A percentile compares a stretch with the other conserved stretches of the same genome.
Conservation (phyloP, 768 basidiomycete genomes). For the Trametes cubensis region DNA sequence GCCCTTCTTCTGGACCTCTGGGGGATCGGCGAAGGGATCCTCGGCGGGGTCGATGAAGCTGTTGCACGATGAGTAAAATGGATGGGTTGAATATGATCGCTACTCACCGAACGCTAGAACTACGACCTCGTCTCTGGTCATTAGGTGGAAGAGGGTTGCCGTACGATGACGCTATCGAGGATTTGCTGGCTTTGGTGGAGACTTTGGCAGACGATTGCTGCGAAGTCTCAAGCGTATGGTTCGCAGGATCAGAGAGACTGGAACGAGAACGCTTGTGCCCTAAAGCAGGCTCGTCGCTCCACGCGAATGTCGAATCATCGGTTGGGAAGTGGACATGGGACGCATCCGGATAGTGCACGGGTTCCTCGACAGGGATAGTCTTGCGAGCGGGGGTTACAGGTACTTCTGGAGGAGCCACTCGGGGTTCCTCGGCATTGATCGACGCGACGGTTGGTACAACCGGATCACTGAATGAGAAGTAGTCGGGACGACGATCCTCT, state of each 20-base stretch:
- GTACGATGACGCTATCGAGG: conserved; percentile 33
- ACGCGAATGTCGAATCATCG: conserved; percentile 28
- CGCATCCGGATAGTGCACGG: conserved; percentile 14
- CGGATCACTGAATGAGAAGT: conserved; percentile 28
- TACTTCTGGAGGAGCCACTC: conserved; percentile 1
- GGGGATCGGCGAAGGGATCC: conserved; percentile 35
- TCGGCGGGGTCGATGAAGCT: conserved; percentile 25
- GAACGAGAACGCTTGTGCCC: conserved; percentile 18
- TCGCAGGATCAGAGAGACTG: conserved; percentile 18
- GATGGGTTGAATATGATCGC: not conserved
- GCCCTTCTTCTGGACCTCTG: conserved; percentile 13
- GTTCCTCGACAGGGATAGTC: conserved; percentile 26
- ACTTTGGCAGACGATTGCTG: conserved; percentile 16
- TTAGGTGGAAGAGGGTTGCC: conserved; percentile 26
- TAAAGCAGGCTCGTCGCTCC: conserved; percentile 26
- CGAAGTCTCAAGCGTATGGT: conserved; percentile 1
- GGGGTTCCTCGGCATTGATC: not conserved
- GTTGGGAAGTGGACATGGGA: conserved; percentile 27
- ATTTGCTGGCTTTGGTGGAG: conserved; percentile 28
- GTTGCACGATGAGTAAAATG: not conserved
- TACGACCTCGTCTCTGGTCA: conserved; percentile 30
- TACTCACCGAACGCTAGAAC: conserved; percentile 33
- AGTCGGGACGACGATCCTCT: conserved; percentile 26
- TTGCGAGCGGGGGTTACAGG: conserved; percentile 24
- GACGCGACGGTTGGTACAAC: conserved; percentile 23